A percentile compares a stretch with the other conserved stretches of the same genome.
phyloP scores from a whole-genome alignment of 805 yeast genomes.

The Ogataea pignaliae region DNA sequence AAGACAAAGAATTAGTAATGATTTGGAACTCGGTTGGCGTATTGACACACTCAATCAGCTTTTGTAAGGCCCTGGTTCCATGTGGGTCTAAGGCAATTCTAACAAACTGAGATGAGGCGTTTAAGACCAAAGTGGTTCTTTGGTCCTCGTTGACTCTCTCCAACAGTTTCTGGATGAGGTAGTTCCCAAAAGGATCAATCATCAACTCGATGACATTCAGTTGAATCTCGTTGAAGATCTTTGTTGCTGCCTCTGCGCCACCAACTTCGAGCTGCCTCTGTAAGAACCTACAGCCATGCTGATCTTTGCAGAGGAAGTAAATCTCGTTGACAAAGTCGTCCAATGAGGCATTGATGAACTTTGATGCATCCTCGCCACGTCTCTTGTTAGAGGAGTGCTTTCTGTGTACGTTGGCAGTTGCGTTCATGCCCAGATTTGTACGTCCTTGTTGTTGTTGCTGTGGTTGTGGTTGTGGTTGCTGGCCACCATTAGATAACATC shows the following conservation, averaged over 20 bases:
- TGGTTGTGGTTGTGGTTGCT: neutral
- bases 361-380: conserved; percentile 64
- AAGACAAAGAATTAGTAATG: conserved; percentile 31
- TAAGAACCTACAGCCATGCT: conserved; percentile 91
- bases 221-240: conserved; percentile 78
- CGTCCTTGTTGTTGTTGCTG: conserved; percentile 2
- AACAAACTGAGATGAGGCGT: conserved; percentile 69
- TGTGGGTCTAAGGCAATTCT: conserved; percentile 88
- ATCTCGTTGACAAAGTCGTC: conserved; percentile 71
- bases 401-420: conserved; percentile 33
- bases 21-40: conserved; percentile 68
- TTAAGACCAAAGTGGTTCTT: conserved; percentile 61
- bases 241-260: conserved; percentile 57
- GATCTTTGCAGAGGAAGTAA: conserved; percentile 83
- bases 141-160: conserved; percentile 72
- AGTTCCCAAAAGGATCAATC: conserved; percentile 98
- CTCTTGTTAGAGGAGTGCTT: conserved; percentile 30
- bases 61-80: conserved; percentile 94
- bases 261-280: conserved; percentile 79
- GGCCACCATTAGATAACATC: neutral
- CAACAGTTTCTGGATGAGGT: conserved; percentile 82
- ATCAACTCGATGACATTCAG: conserved; percentile 78
- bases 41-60: conserved; percentile 76
- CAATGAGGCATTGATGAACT: conserved; percentile 61
- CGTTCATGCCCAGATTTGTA: conserved; percentile 18